Evolutionary conservation across 495 filamentous ascomycete genomes (phyloP).

Genomic region (Neurospora sp.): DNA sequence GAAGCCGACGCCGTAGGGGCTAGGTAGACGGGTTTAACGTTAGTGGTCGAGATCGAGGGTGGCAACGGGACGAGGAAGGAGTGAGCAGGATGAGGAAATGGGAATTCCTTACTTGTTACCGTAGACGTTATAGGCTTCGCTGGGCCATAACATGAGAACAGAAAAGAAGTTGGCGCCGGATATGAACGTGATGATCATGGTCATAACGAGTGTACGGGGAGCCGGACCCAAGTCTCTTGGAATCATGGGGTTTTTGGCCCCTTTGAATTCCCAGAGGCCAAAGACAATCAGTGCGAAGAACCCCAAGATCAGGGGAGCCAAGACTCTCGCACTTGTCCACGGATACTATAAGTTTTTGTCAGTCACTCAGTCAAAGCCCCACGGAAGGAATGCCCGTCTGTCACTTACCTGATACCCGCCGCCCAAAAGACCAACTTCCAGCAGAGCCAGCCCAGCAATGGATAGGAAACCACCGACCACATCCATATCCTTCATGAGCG

Average conservation of each 20-base stretch:
- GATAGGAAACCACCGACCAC: slow-evolving; percentile 59
- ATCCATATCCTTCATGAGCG: slow-evolving; percentile 50
- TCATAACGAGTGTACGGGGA: slow-evolving; percentile 52
- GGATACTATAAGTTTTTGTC: slow-evolving; percentile 10
- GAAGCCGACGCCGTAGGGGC: slow-evolving; percentile 53
- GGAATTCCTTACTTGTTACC: slow-evolving; percentile 42
- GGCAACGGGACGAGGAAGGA: too few species aligned
- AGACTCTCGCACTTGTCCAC: slow-evolving; percentile 29
- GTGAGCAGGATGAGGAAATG: too few species aligned
- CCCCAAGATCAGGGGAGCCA: slow-evolving; percentile 51
- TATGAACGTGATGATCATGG: slow-evolving; percentile 63
- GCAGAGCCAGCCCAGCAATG: slow-evolving; percentile 51
- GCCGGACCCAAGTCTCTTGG: slow-evolving; percentile 52
- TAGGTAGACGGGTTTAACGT: background rate
- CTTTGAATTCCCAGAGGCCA: slow-evolving; percentile 53
- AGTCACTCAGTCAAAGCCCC: background rate
- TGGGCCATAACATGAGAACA: slow-evolving; percentile 65
- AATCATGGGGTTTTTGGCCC: slow-evolving; percentile 56
- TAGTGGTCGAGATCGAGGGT: too few species aligned
- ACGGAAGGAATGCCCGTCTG: too few species aligned
- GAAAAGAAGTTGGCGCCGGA: slow-evolving; percentile 69
- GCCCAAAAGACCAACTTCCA: slow-evolving; percentile 59
- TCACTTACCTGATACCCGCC: slow-evolving; percentile 48
- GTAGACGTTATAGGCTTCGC: slow-evolving; percentile 64
- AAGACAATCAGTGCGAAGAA: slow-evolving; percentile 45